phyloP scores from a whole-genome alignment of 148 eudicot species.

The Silene uniflora region DNA sequence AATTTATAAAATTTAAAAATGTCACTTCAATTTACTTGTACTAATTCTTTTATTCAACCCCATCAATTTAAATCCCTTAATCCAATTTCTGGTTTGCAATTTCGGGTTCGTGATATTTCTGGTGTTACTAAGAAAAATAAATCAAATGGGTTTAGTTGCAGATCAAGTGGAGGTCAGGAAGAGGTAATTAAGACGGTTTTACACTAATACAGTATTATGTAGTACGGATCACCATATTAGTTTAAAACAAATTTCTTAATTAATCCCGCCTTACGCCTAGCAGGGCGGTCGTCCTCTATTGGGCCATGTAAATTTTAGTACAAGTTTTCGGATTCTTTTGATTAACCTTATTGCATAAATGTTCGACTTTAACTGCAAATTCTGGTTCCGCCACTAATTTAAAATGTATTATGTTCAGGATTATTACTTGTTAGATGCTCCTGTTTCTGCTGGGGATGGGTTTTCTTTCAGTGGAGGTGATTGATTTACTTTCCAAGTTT shows the following conservation, averaged over 20 bases:
- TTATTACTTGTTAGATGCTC: conserved; percentile 86
- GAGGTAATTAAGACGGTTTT: conserved; percentile 31
- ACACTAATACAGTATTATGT: too few relatives aligned
- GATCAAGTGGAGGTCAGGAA: conserved; percentile 35
- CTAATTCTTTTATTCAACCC: conserved; percentile 28
- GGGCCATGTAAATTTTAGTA: too few relatives aligned
- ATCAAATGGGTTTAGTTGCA: conserved; percentile 34
- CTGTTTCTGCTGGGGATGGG: conserved; percentile 85
- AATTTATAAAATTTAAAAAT: too few relatives aligned
- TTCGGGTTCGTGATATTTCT: conserved; percentile 23
- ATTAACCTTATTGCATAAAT: too few relatives aligned
- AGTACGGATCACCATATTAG: too few relatives aligned
- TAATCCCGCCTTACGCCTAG: too few relatives aligned
- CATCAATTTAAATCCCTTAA: conserved; percentile 22
- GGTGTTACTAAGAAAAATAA: conserved; percentile 20
- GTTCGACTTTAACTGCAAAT: too few relatives aligned
- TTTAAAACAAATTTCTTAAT: too few relatives aligned
- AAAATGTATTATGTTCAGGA: too few relatives aligned
- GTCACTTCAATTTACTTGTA: conserved; percentile 27
- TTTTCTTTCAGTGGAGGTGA: conserved; percentile 96
- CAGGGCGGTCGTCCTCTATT: too few relatives aligned
- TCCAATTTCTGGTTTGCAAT: conserved; percentile 21
- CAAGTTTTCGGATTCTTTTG: too few relatives aligned
- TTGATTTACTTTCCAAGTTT: neutral
- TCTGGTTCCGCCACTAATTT: too few relatives aligned